phyloP scores from a whole-genome alignment of 306 rosid genomes.

The Prunus mira region DNA sequence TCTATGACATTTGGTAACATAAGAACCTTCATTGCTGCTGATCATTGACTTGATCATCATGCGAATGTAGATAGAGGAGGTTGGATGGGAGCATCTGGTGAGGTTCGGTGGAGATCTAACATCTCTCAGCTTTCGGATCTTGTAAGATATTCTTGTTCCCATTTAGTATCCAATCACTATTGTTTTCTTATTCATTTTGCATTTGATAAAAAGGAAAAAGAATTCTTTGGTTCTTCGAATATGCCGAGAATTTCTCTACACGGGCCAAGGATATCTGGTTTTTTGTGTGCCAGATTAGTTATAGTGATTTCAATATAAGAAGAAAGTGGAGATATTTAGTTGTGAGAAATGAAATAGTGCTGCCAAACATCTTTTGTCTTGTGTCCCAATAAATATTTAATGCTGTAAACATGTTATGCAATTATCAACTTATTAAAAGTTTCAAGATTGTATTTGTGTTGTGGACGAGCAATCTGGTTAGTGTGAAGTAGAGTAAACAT shows the following conservation, averaged over 20 bases:
- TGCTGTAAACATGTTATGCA: background rate
- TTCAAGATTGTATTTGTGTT: background rate
- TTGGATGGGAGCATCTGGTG: slow-evolving; percentile 42
- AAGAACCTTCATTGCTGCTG: background rate
- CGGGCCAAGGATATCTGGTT: background rate
- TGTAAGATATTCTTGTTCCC: slow-evolving; percentile 23
- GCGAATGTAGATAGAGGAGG: slow-evolving; percentile 36
- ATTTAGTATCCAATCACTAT: background rate
- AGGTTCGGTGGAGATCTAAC: slow-evolving; percentile 30
- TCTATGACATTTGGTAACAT: background rate
- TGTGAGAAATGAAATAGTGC: background rate
- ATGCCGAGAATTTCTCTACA: background rate
- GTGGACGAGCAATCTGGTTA: background rate
- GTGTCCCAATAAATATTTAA: background rate
- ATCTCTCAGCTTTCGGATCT: slow-evolving; percentile 27
- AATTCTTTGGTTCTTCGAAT: background rate
- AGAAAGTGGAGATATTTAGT: background rate
- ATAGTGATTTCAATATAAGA: background rate
- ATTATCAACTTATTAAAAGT: background rate
- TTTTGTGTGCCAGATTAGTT: background rate
- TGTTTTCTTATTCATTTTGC: slow-evolving; percentile 4
- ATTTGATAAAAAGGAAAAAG: background rate
- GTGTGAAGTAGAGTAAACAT: background rate
- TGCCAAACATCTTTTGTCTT: background rate
- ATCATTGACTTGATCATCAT: slow-evolving; percentile 11